Evolutionary conservation across 1,139 yeast genomes (phyloP).

Genomic region (Saccharomycopsis crataegensis): DNA sequence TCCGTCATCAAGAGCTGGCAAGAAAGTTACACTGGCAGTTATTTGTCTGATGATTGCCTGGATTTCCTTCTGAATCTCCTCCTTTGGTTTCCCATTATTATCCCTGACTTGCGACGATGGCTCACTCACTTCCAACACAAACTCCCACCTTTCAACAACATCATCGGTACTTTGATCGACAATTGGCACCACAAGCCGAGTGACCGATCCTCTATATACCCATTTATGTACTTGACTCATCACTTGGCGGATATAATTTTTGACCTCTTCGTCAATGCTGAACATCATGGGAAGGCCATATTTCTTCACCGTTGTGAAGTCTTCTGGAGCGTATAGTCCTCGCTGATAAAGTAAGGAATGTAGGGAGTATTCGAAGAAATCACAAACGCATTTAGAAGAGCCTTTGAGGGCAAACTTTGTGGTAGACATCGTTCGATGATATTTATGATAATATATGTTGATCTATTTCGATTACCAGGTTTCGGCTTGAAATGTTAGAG

Average conservation of each 20-base stretch:
- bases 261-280: conserved; percentile 71
- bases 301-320: conserved; percentile 70
- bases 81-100: conserved; percentile 32
- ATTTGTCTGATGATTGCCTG: conserved; percentile 84
- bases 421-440: no score
- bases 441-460: no score
- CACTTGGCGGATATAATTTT: conserved; percentile 57
- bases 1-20: conserved; percentile 64
- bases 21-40: conserved; percentile 78
- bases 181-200: conserved; percentile 64
- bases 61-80: conserved; percentile 62
- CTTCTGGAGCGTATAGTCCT: conserved; percentile 87
- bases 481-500: no score
- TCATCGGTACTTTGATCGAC: conserved; percentile 61
- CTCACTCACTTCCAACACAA: conserved; percentile 43
- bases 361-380: conserved; percentile 76
- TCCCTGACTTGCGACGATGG: neutral
- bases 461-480: no score
- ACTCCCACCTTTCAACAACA: conserved; percentile 82
- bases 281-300: conserved; percentile 74
- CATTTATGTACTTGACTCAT: conserved; percentile 75
- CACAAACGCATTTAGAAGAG: conserved; percentile 70
- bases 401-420: conserved; percentile 64
- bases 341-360: conserved; percentile 81
- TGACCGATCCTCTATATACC: conserved; percentile 67